Conservation (phyloP, 2,329 filamentous ascomycete genomes). For the Chaetomiaceae sp. region DNA sequence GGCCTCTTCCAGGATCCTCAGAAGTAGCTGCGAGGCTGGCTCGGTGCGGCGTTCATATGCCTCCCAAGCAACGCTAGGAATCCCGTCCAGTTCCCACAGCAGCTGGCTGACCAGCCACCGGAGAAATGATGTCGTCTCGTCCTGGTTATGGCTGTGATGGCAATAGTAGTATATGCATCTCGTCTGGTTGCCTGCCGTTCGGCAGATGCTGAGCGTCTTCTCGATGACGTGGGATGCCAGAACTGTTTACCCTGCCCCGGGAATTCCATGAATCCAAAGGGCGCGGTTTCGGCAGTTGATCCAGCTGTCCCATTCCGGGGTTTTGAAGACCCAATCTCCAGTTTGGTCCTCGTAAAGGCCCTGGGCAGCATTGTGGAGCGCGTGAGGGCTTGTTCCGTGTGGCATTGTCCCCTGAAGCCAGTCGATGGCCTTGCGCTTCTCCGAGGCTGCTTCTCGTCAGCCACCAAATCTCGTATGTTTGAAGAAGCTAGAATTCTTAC, state of each 20-base stretch:
- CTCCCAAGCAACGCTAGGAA: no score
- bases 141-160: conserved; percentile 23
- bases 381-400: no score
- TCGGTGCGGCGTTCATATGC: no score
- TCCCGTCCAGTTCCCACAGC: no score
- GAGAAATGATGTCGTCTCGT: conserved; percentile 28
- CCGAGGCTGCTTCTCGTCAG: no score
- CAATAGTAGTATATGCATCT: conserved; percentile 30
- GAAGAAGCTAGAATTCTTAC: no score
- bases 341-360: neutral
- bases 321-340: neutral
- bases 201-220: no score
- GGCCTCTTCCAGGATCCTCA: conserved; percentile 13
- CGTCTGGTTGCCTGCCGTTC: no score
- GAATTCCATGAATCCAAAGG: conserved; percentile 13
- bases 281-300: neutral
- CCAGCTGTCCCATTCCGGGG: neutral
- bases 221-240: neutral
- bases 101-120: conserved; percentile 26
- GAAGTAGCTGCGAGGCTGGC: neutral
- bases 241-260: conserved; percentile 12
- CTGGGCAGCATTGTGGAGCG: neutral
- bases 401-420: no score
- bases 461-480: no score
- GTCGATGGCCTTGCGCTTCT: no score